Evolutionary conservation across 495 filamentous ascomycete genomes (phyloP).

Genomic region (Neurospora cerealis): DNA sequence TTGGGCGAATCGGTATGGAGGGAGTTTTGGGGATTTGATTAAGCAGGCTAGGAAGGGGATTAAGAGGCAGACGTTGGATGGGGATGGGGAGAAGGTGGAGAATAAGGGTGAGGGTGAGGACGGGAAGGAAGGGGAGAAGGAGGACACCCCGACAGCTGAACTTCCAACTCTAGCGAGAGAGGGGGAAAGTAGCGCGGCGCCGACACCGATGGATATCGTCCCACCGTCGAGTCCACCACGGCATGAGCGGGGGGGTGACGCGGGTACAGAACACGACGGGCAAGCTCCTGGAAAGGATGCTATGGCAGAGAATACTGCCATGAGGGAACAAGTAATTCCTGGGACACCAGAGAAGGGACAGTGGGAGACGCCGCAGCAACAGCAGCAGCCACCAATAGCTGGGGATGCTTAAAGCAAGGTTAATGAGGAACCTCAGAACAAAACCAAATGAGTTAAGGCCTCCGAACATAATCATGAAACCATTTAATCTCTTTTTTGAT

Average conservation of each 20-base stretch:
- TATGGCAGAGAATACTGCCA: not conserved
- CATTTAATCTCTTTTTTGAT: too few relatives aligned
- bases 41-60: constrained; percentile 44
- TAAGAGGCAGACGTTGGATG: constrained; percentile 4
- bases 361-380: not conserved
- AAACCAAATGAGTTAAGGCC: too few relatives aligned
- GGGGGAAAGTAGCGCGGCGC: not conserved
- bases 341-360: not conserved
- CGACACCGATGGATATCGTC: not conserved
- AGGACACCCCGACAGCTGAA: not conserved
- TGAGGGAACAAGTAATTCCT: not conserved
- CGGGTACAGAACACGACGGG: not conserved
- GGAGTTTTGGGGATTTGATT: constrained; percentile 66
- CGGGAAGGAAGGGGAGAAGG: not conserved
- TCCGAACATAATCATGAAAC: too few relatives aligned
- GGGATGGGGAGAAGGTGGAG: not conserved
- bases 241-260: not conserved
- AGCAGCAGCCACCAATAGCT: not conserved
- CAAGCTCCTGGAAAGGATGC: not conserved
- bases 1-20: constrained; percentile 64
- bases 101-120: not conserved
- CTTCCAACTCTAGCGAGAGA: not conserved
- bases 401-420: not conserved
- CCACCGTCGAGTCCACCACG: not conserved
- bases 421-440: not conserved